phyloP scores from a whole-genome alignment of 345 rosid species.

The Fremontodendron californicum region DNA sequence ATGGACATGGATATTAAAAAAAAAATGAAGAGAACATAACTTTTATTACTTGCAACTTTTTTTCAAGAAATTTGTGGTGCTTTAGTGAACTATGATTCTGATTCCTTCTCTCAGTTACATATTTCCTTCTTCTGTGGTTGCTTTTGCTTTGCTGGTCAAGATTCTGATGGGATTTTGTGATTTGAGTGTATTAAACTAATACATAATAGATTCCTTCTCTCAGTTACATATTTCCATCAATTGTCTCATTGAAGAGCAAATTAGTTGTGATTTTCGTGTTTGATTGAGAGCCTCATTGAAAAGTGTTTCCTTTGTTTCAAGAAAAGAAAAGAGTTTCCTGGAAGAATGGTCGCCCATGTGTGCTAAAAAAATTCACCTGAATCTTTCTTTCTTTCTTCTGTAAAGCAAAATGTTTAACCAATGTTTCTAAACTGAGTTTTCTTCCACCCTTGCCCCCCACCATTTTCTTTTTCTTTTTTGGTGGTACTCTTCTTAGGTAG shows the following conservation, averaged over 20 bases:
- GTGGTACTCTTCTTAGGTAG: background rate
- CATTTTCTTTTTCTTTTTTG: background rate
- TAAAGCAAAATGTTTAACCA: background rate
- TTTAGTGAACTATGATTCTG: background rate
- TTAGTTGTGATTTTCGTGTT: background rate
- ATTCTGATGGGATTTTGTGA: too few species aligned
- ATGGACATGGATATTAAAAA: too few species aligned
- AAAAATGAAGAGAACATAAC: too few species aligned
- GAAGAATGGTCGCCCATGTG: background rate
- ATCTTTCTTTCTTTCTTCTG: background rate
- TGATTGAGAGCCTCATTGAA: background rate
- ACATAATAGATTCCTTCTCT: too few species aligned
- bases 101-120: background rate
- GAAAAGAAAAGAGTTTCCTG: background rate
- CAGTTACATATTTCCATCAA: background rate
- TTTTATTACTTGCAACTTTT: too few species aligned
- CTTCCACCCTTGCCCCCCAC: background rate
- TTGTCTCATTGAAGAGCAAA: background rate
- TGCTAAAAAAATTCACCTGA: background rate
- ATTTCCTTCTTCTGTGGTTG: too few species aligned
- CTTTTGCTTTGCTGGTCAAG: too few species aligned
- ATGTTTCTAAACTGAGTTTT: background rate
- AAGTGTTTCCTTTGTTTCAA: background rate
- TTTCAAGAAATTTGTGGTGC: background rate
- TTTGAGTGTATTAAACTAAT: too few species aligned